Evolutionary conservation across 179 eudicot species (phyloP).

Genomic region (Nepenthes alata): DNA sequence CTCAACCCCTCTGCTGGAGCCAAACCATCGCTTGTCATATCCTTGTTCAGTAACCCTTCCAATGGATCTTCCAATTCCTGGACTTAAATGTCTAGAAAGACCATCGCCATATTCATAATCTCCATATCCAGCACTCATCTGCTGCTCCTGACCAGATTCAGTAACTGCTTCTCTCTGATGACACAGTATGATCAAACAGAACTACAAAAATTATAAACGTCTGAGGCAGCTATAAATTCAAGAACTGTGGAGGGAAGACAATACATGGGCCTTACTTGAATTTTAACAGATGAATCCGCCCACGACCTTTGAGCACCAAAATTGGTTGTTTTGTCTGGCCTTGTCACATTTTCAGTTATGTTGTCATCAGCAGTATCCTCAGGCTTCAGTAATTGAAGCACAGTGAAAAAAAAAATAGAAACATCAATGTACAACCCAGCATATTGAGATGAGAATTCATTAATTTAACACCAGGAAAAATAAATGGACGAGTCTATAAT

Average conservation of each 20-base stretch:
- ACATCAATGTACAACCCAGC: not conserved
- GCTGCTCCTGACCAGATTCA: slow-evolving; percentile 37
- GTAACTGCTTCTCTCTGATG: slow-evolving; percentile 33
- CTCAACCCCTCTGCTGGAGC: slow-evolving; percentile 30
- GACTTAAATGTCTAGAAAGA: slow-evolving; percentile 30
- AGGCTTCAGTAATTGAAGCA: slow-evolving; percentile 29
- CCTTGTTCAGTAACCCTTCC: slow-evolving; percentile 37
- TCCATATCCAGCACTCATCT: slow-evolving; percentile 30
- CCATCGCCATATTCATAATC: slow-evolving; percentile 44
- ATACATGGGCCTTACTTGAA: slow-evolving; percentile 19
- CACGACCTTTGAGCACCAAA: slow-evolving; percentile 32
- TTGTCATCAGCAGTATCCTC: slow-evolving; percentile 31
- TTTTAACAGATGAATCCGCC: slow-evolving; percentile 39
- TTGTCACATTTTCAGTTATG: slow-evolving; percentile 33
- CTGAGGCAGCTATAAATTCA: not conserved
- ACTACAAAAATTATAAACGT: not conserved
- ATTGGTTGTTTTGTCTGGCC: slow-evolving; percentile 28
- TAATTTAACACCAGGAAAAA: not conserved
- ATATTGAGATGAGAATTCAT: not conserved
- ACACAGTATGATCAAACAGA: slow-evolving; percentile 28
- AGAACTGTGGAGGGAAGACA: not conserved
- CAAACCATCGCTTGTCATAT: slow-evolving; percentile 47
- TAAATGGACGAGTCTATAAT: too few relatives aligned
- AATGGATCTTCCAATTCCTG: slow-evolving; percentile 35
- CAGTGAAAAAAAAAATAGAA: slow-evolving; percentile 6